Evolutionary conservation across 1,284 basidiomycete species (phyloP).

Genomic region (Anthracocystis panici-leucophaei): DNA sequence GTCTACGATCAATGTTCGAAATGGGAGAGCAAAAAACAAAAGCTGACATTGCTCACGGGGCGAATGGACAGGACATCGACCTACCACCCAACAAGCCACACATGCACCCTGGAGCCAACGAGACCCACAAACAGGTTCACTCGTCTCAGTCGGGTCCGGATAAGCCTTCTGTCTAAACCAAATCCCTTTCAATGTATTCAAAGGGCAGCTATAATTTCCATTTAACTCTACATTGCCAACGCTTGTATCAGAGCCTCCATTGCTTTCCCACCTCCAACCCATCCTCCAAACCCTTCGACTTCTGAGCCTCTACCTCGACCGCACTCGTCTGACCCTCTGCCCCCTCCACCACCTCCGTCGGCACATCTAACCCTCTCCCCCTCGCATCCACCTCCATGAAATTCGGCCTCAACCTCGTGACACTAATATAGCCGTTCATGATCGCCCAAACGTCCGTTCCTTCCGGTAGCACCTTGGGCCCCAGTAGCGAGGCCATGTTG

Average conservation of each 20-base stretch:
- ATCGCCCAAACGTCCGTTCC: slow-evolving; percentile 67
- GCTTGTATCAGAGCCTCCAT: slow-evolving; percentile 29
- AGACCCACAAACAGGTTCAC: slow-evolving; percentile 30
- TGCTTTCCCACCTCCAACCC: slow-evolving; percentile 43
- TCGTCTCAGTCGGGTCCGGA: slow-evolving; percentile 32
- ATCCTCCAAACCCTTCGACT: slow-evolving; percentile 17
- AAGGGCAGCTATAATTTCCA: background rate
- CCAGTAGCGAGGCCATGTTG: slow-evolving; percentile 58
- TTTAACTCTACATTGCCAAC: background rate
- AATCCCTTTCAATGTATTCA: background rate
- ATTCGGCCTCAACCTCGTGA: slow-evolving; percentile 57
- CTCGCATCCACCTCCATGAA: slow-evolving; percentile 50
- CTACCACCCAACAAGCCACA: slow-evolving; percentile 38
- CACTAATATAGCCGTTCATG: slow-evolving; percentile 58
- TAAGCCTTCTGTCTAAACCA: slow-evolving; percentile 30
- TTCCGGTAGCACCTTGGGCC: slow-evolving; percentile 40
- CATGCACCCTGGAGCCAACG: slow-evolving; percentile 34
- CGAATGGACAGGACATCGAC: slow-evolving; percentile 39
- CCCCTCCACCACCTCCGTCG: background rate
- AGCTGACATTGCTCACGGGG: background rate
- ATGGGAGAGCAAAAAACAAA: background rate
- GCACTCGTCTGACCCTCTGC: slow-evolving; percentile 1
- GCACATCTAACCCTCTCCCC: slow-evolving; percentile 39
- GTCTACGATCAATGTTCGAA: background rate
- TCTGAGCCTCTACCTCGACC: slow-evolving; percentile 4